Base-by-base conservation (phyloP, 345 rosid species). In the Hypericum androsaemum region DNA sequence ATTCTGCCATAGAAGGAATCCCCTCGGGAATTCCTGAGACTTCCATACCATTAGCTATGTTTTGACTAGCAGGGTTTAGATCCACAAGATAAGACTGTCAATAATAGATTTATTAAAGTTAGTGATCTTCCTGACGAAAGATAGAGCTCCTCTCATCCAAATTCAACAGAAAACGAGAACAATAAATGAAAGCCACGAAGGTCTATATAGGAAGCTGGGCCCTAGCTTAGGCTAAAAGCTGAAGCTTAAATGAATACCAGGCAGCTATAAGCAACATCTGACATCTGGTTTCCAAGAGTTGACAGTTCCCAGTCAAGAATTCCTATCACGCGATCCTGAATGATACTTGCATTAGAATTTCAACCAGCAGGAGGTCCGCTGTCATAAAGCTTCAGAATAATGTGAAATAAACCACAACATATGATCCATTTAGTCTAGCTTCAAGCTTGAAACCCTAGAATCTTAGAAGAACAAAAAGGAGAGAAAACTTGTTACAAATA, bases 281-380 rank as follows among this genome's bases (percentile, higher is more conserved):
- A 77, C 98, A 90, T 87, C 79, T 87, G 95, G 71, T 84, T 90
- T 58, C 98, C 98, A 68, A 90, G 82, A 10, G 98, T 87, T 39
- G 98, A 90, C 61, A 90, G 64, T 68, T 90, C 96, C 96, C 98
- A 90, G 74, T 90, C 98, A 52, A 90, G 84, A 47, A 84, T 77
- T 38, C 98, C 95, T 69, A 90, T 82, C 54, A 87, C 89, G 50
- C 78, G 81, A 60, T 90, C 98, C 98, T 90, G 88, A 54, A 52
- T 12, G 17, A 22, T 13, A 16, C 17, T 42, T 40, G 14, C 8
- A 41, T 58, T 37, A 60, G 17, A 48, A 41, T 36, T 22, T 39
- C 17, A 9, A 35, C 12, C 53, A 38, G 7, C 3, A 38, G 36
- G 14, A 52, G 11, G 11, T 39, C 43, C 57, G 47, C 40, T 32